phyloP scores from a whole-genome alignment of 169 alveolate species.

The Besnoitia besnoiti region DNA sequence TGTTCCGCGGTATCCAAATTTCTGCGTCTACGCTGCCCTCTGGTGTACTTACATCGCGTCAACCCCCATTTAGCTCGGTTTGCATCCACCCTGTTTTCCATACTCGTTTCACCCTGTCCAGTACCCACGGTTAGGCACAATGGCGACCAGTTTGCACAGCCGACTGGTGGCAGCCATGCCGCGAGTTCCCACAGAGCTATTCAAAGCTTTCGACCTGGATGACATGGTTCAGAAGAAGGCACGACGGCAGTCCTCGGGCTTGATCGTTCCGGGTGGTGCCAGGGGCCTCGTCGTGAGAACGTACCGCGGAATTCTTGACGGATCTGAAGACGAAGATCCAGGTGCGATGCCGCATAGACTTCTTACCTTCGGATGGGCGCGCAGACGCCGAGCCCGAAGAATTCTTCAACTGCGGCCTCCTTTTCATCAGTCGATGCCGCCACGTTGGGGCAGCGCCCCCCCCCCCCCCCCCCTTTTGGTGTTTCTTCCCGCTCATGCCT shows the following conservation, averaged over 20 bases:
- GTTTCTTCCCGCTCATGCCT: no score
- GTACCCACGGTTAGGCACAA: no score
- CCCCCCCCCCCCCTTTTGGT: no score
- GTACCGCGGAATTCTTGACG: constrained; percentile 10
- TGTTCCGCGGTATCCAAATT: no score
- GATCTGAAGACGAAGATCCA: constrained; percentile 38
- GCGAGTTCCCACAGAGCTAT: neutral
- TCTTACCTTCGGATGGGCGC: no score
- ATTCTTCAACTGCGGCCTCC: neutral
- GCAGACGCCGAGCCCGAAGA: no score
- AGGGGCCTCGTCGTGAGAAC: neutral
- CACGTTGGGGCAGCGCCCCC: neutral
- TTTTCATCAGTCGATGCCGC: neutral
- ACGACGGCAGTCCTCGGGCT: neutral
- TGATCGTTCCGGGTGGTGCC: neutral
- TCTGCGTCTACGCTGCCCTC: no score
- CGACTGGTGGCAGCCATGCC: constrained; percentile 45
- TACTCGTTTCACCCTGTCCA: no score
- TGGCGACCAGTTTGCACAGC: constrained; percentile 31
- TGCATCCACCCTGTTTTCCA: no score
- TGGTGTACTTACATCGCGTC: constrained; percentile 1
- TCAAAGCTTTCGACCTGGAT: neutral
- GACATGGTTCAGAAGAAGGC: constrained; percentile 22
- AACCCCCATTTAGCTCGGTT: no score
- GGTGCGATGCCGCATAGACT: no score